Evolutionary conservation across 2,329 filamentous ascomycete genomes (phyloP).

Genomic region (Colletotrichum lindemuthianum): DNA sequence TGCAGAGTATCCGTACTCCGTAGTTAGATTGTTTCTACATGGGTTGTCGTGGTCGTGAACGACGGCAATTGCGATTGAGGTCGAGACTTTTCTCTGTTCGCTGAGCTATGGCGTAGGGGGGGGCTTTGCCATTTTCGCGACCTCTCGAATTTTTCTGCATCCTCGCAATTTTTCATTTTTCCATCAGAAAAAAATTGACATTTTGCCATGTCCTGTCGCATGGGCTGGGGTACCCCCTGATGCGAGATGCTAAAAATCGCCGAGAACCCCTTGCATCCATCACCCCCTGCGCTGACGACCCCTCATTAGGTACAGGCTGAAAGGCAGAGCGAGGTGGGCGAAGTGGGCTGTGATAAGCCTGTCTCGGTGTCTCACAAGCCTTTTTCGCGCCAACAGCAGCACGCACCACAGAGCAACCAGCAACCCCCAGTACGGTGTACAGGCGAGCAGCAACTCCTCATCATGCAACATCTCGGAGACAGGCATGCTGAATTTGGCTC

Average conservation of each 20-base stretch:
- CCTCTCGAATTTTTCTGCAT: neutral
- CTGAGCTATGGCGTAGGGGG: neutral
- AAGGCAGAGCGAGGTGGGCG: neutral
- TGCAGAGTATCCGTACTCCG: no score
- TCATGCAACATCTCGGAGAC: neutral
- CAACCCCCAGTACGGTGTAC: neutral
- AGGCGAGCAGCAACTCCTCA: neutral
- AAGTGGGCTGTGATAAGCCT: conserved; percentile 25
- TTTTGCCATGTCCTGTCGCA: conserved; percentile 12
- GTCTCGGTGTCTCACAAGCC: conserved; percentile 13
- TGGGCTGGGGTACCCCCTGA: conserved; percentile 12
- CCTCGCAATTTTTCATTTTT: conserved; percentile 12
- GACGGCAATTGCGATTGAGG: no score
- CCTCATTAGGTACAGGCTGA: conserved; percentile 32
- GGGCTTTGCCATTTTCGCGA: neutral
- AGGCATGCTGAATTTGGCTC: conserved; percentile 3
- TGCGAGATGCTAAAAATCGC: conserved; percentile 33
- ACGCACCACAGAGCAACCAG: conserved; percentile 4
- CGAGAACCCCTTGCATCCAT: conserved; percentile 27
- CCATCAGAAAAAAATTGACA: conserved; percentile 2
- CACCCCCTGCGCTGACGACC: no score
- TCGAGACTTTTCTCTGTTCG: no score
- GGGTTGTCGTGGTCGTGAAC: no score
- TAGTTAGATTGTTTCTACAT: no score
- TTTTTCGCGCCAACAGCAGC: neutral